Percentiles rank a stretch among this genome's conserved stretches.
These are phyloP conservation scores for Chlorella sp. DNA, from an alignment of 139 green algal species.

Conservation along the genomic window DNA sequence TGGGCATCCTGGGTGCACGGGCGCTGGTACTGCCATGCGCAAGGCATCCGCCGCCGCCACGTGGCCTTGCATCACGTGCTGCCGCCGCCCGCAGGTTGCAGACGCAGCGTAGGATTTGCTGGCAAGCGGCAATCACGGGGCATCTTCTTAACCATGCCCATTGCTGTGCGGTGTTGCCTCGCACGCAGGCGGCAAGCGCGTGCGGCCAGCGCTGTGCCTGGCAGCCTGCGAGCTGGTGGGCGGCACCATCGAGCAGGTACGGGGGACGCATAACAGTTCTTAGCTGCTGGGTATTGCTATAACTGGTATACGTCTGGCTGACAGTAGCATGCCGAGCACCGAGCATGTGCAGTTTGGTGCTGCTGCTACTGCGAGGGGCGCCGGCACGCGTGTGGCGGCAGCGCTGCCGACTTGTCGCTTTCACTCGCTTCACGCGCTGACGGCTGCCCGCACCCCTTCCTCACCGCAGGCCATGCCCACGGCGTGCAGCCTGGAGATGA, in stretches of 20 bases:
- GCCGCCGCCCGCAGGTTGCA: neutral
- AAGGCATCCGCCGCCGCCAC: neutral
- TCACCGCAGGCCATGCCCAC: slow-evolving; percentile 81
- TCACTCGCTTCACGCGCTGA: too few relatives aligned
- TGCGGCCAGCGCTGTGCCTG: slow-evolving; percentile 93
- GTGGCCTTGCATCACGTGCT: too few relatives aligned
- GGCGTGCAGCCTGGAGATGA: slow-evolving; percentile 97
- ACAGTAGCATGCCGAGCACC: too few relatives aligned
- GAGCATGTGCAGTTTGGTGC: too few relatives aligned
- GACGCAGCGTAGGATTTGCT: neutral
- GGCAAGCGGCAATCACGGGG: neutral
- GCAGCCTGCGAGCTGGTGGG: slow-evolving; percentile 96
- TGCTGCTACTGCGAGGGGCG: too few relatives aligned
- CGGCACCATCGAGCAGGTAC: slow-evolving; percentile 58
- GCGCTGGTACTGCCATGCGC: neutral
- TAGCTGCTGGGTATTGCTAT: too few relatives aligned
- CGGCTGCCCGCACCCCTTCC: too few relatives aligned
- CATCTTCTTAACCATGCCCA: neutral
- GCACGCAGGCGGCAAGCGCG: slow-evolving; percentile 94
- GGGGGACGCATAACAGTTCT: too few relatives aligned
- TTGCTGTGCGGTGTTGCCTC: slow-evolving; percentile 36
- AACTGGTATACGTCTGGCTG: too few relatives aligned
- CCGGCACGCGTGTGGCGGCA: too few relatives aligned
- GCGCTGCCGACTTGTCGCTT: too few relatives aligned
- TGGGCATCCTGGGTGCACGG: neutral